Evolutionary conservation across 2,329 filamentous ascomycete genomes (phyloP), one percentile per base, ranked within the genome.

Genomic region (Fusarium metavorans): DNA sequence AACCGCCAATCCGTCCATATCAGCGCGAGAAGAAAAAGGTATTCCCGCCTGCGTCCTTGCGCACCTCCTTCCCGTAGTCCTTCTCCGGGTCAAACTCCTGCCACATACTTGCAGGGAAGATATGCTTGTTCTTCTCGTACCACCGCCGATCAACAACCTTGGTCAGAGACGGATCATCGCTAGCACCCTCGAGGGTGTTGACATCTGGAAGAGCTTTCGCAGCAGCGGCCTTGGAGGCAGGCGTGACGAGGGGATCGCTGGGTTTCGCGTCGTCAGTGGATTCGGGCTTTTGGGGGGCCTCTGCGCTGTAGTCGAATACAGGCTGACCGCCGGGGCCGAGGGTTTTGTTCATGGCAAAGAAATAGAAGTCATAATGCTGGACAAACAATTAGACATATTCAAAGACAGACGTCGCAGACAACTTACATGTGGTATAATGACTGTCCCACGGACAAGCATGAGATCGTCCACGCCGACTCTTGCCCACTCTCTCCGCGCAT

Each of bases 101-200:
- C 97, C 97, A 99, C 56, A 96, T 90, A 81, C 94, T 98, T 23
- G 96, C 96, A 0, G 97, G 97, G 82, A 96, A 99, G 67, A 99
- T 98, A 83, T 99, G 97, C 84, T 98, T 99, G 82, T 98, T 98
- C 80, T 92, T 91, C 86, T 98, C 95, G 82, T 98, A 99, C 97
- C 97, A 99, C 70, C 97, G 88, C 70, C 97, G 90, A 85, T 99
- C 96, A 5, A 99, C 96, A 5, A 99, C 95, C 81, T 98, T 98
- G 4, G 96, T 98, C 72, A 93, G 84, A 4, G 89, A 89, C 1
- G 95, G 92, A 77, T 98, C 95, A 71, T 97, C 93, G 45, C 87
- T 83, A 30, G 88, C 91, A 16, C 96, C 96, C 84, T 98, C 96
- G 14, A 92, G 88, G 63, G 88, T 87, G 43, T 84, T 85, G 56